A percentile compares a stretch with the other conserved stretches of the same genome.
Conservation (phyloP, 2,329 filamentous ascomycete genomes). For the Eutypa lata region DNA sequence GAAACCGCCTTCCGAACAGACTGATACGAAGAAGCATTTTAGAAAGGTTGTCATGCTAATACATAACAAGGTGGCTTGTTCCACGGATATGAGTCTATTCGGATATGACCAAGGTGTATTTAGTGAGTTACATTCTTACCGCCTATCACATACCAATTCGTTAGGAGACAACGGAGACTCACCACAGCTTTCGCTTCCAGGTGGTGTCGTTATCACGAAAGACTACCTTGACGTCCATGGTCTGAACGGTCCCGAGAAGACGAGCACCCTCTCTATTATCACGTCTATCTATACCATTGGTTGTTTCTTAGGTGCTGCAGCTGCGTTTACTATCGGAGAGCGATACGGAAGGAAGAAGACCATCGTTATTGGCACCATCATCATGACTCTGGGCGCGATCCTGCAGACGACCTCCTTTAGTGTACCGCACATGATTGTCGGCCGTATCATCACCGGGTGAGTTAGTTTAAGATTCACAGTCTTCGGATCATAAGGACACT, state of each 20-base stretch:
- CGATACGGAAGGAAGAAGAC: constrained; percentile 40
- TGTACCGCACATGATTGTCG: constrained; percentile 35
- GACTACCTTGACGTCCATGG: constrained; percentile 48
- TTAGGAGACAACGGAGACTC: background rate
- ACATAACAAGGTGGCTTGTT: constrained; percentile 19
- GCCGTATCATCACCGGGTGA: constrained; percentile 38
- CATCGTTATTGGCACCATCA: constrained; percentile 37
- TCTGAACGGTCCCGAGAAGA: constrained; percentile 35
- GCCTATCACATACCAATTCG: background rate
- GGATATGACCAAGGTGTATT: constrained; percentile 51
- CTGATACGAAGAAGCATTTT: background rate
- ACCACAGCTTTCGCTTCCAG: constrained; percentile 2
- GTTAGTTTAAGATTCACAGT: background rate
- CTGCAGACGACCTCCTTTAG: constrained; percentile 25
- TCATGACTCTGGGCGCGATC: constrained; percentile 35
- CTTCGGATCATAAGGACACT: background rate
- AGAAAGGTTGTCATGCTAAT: constrained; percentile 4
- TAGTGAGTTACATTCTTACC: constrained; percentile 23
- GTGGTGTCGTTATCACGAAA: constrained; percentile 50
- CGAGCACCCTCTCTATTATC: constrained; percentile 38
- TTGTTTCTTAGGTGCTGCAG: constrained; percentile 38
- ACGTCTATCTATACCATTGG: constrained; percentile 43
- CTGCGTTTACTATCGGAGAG: constrained; percentile 39
- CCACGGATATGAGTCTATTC: constrained; percentile 27
- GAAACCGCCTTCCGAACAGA: no score